Percentiles rank a stretch among this genome's conserved stretches.
Conservation (phyloP, 2,329 filamentous ascomycete genomes). For the Passalora sequoiae region DNA sequence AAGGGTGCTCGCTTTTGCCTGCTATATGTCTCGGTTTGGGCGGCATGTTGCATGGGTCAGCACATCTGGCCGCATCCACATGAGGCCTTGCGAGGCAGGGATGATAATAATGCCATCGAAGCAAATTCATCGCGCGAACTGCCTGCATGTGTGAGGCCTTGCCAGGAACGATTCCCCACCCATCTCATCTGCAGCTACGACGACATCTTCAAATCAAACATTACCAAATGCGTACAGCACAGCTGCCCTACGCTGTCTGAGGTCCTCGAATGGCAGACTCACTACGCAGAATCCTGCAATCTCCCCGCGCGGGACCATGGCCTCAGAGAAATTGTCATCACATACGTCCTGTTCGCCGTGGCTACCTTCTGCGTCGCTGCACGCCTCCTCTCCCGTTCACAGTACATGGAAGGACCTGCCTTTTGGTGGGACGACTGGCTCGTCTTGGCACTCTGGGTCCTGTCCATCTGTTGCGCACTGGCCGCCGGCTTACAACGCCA, state of each 20-base stretch:
- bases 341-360: conserved; percentile 6
- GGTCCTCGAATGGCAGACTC: conserved; percentile 14
- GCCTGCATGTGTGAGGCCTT: neutral
- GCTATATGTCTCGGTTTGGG: no score
- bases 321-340: neutral
- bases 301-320: conserved; percentile 8
- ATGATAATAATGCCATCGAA: no score
- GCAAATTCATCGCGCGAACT: no score
- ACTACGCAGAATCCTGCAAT: conserved; percentile 9
- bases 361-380: conserved; percentile 6
- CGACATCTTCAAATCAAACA: conserved; percentile 8
- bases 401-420: conserved; percentile 9
- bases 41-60: no score
- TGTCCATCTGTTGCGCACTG: conserved; percentile 6
- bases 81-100: no score
- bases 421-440: conserved; percentile 17
- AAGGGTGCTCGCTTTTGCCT: no score
- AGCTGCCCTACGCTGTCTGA: conserved; percentile 8
- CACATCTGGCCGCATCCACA: no score
- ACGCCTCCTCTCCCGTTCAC: conserved; percentile 9
- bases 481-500: conserved; percentile 2
- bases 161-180: neutral
- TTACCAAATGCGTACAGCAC: conserved; percentile 12
- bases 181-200: conserved; percentile 5
- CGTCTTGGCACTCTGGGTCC: conserved; percentile 4